Base-by-base conservation (phyloP, 2,329 filamentous ascomycete species). In the Penicillium sp. region DNA sequence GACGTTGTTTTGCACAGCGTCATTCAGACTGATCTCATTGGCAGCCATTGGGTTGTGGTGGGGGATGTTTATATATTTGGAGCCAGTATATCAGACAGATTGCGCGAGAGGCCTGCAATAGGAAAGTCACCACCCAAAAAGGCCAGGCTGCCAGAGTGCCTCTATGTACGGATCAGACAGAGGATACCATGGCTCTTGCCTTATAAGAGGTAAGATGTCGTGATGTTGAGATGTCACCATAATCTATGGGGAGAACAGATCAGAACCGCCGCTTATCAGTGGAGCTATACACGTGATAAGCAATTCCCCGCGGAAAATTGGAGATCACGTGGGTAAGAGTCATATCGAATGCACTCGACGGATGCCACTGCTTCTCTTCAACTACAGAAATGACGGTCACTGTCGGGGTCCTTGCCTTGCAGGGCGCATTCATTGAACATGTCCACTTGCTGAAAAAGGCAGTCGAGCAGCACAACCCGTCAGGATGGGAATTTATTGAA, bases 381-480 rank as follows among this genome's bases (percentile, higher is more conserved):
- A 39, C 39, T 47, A 41, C 37, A 50, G 58, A 60, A 56, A 58
- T 51, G 50, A 48, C 43, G 19, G 64, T 80, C 40, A 79, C 75
- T 11, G 70, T 83, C 32, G 80, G 80, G 48, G 80, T 83, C 21
- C 73, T 84, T 25, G 81, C 93, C 52, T 79, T 98, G 13, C 93
- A 98, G 69, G 93, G 93, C 56, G 91, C 90, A 42, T 96, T 97
- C 66, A 77, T 81, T 57, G 91, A 98, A 65, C 91, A 98, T 71
- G 64, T 95, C 41, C 75, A 80, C 50, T 78, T 94, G 25, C 75
- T 97, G 25, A 77, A 78, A 51, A 76, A 78, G 48, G 89, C 90
- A 4, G 78, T 81, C 2, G 60, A 36, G 41, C 48, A 47, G 43
- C 31, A 43, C 32, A 44, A 34, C 14, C 52, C 48, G 13, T 45